Evolutionary conservation across 2,329 filamentous ascomycete genomes (phyloP).

Genomic region (Rugonectria rugulosa): DNA sequence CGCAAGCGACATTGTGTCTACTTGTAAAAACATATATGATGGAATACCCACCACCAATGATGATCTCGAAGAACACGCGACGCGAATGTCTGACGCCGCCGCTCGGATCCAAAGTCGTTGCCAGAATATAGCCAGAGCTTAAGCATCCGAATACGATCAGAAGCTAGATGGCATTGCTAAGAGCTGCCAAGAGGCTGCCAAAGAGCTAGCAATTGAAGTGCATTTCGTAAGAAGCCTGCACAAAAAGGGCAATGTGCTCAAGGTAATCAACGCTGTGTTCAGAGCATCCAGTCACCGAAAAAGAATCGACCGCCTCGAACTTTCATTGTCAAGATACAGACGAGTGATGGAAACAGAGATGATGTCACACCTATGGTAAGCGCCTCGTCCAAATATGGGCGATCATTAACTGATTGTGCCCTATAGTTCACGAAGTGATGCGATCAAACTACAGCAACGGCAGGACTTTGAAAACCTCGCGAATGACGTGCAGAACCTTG

Average conservation of each 20-base stretch:
- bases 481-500: not conserved
- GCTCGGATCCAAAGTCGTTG: not conserved
- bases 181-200: not conserved
- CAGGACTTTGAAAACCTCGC: not conserved
- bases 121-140: not conserved
- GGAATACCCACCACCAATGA: not conserved
- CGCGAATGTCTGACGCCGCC: not conserved
- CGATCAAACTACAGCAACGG: not conserved
- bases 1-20: not conserved
- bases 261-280: not conserved
- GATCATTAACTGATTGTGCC: not conserved
- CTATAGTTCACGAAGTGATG: conserved; percentile 2
- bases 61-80: not conserved
- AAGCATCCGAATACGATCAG: not conserved
- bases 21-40: conserved; percentile 13
- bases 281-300: not conserved
- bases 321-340: not conserved
- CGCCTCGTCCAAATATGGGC: not conserved
- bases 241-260: not conserved
- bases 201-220: conserved; percentile 3
- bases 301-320: conserved; percentile 10
- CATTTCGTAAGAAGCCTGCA: not conserved
- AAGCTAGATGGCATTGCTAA: conserved; percentile 6
- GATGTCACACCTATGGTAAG: conserved; percentile 4
- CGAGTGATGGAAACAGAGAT: conserved; percentile 14